phyloP scores from a whole-genome alignment of 306 rosid genomes.

The Datisca glomerata region DNA sequence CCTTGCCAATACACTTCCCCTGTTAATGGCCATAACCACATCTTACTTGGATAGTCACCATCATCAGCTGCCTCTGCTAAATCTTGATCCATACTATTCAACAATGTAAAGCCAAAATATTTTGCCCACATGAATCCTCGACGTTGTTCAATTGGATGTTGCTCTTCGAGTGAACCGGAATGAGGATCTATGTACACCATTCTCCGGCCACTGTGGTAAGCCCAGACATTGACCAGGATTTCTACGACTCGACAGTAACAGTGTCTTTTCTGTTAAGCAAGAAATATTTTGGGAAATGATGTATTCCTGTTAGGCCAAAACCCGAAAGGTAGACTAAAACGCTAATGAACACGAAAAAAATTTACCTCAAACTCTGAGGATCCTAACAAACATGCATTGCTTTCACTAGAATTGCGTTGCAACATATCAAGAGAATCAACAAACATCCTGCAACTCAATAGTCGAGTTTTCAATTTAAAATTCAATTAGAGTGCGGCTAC shows the following conservation, averaged over 20 bases:
- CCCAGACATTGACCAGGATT: constrained; percentile 90
- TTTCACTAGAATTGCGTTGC: constrained; percentile 33
- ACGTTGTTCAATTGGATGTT: constrained; percentile 72
- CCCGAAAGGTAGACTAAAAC: too few relatives aligned
- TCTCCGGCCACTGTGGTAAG: constrained; percentile 85
- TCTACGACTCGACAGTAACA: constrained; percentile 84
- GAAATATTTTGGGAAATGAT: too few relatives aligned
- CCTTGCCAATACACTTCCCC: constrained; percentile 99
- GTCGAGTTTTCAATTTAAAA: too few relatives aligned
- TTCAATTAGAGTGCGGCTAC: too few relatives aligned
- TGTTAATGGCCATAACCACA: constrained; percentile 87
- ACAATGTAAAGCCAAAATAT: constrained; percentile 48
- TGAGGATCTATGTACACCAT: constrained; percentile 73
- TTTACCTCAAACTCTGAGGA: constrained; percentile 71
- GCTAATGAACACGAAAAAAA: too few relatives aligned
- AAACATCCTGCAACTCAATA: constrained; percentile 79
- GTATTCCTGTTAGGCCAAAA: too few relatives aligned
- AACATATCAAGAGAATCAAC: constrained; percentile 75
- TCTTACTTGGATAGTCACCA: constrained; percentile 49
- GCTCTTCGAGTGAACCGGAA: constrained; percentile 69
- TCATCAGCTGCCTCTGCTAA: constrained; percentile 94
- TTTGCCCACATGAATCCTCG: constrained; percentile 71
- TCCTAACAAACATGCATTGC: constrained; percentile 44
- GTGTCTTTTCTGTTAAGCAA: constrained; percentile 53
- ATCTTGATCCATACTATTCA: constrained; percentile 93